Evolutionary conservation across 495 filamentous ascomycete species (phyloP), one percentile per base, ranked within the genome.

Genomic region (Poronia punctata): DNA sequence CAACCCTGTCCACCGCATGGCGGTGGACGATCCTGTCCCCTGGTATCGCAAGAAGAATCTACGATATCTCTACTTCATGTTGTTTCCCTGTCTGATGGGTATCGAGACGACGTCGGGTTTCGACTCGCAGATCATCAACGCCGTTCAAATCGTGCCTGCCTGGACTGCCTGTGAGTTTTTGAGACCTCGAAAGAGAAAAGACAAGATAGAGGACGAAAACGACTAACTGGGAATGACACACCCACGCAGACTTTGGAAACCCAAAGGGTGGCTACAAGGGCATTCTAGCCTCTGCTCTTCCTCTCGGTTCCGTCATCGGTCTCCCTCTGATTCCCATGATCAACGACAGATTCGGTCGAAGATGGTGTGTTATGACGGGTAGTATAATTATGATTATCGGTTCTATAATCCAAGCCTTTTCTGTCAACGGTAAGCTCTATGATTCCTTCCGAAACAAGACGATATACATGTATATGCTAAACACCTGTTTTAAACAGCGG

Each of bases 21-120:
- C 72, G 45, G 64, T 69, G 53, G 66, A 69, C 34, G 74, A 77
- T 52, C 72, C 60, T 35, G 57, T 74, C 14, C 58, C 66, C 24
- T 80, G 79, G 80, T 80, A 76, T 52, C 71, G 72, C 54, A 84
- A 84, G 52, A 66, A 48, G 2, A 79, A 84, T 46, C 66, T 84
- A 23, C 66, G 80, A 25, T 38, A 46, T 23, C 59, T 84, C 44
- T 84, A 84, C 56, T 54, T 79, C 7, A 43, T 80, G 46, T 59
- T 86, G 40, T 75, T 82, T 48, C 76, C 79, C n/a, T 73, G 77
- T 7, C 71, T 74, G 48, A 80, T 84, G 60, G 80, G 81, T 8
- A 76, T 82, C 32, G 82, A 83, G 59, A 77, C 82, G 64, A 85
- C 80, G 1, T 81, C 78, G 17, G 80, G 82, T 1, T 85, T 84